phyloP scores from a whole-genome alignment of 768 basidiomycete genomes.

The Austroboletus eburneus region DNA sequence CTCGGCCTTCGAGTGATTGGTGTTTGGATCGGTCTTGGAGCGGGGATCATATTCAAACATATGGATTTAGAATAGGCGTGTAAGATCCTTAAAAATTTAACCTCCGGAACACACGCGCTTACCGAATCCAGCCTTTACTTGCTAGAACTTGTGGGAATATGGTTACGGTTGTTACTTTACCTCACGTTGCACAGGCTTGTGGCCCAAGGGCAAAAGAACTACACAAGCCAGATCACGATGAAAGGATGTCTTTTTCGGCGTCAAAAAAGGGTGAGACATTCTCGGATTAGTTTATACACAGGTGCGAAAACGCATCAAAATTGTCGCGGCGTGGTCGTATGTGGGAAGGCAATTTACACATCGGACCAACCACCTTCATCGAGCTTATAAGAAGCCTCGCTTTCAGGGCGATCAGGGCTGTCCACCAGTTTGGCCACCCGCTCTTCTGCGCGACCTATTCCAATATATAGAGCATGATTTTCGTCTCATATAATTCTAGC shows the following conservation, averaged over 20 bases:
- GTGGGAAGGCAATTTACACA: slow-evolving; percentile 42
- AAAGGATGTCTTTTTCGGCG: background rate
- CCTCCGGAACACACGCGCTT: no score
- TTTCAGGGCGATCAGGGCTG: slow-evolving; percentile 85
- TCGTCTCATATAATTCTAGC: background rate
- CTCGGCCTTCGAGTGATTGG: background rate
- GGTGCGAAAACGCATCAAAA: background rate
- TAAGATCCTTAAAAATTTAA: no score
- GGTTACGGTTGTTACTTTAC: no score
- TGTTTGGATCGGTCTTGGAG: background rate
- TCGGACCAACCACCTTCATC: slow-evolving; percentile 91
- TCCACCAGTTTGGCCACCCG: slow-evolving; percentile 89
- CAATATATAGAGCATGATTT: background rate
- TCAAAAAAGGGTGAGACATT: background rate
- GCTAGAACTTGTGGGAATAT: no score
- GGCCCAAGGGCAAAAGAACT: no score
- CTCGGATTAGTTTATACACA: background rate
- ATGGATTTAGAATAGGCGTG: no score
- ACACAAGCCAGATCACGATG: background rate
- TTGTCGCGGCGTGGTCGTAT: background rate
- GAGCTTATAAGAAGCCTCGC: slow-evolving; percentile 87
- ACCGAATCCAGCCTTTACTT: no score
- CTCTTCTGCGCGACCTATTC: slow-evolving; percentile 79
- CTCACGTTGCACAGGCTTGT: background rate
- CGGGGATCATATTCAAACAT: no score